These are phyloP conservation scores for Pseudogymnoascus pannorum DNA, from an alignment of 2,329 filamentous ascomycete genomes.

Conservation along the genomic window DNA sequence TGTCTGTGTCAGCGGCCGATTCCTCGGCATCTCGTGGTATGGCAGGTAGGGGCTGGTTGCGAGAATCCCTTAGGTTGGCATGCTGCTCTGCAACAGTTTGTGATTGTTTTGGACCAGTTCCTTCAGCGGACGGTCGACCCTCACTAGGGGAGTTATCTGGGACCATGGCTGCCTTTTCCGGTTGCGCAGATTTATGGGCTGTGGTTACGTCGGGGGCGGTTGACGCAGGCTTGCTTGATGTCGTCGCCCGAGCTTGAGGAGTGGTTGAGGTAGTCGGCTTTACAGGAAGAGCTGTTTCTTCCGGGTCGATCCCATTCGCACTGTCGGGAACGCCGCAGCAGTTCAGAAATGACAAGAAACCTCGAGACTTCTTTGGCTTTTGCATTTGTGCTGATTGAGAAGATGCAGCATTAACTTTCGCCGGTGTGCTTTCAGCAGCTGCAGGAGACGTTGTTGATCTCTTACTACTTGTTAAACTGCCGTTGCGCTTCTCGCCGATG, in stretches of 20 bases:
- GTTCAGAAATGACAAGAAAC: slow-evolving; percentile 38
- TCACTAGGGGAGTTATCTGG: slow-evolving; percentile 16
- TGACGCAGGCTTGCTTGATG: slow-evolving; percentile 26
- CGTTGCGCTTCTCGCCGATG: slow-evolving; percentile 55
- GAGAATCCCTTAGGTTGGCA: slow-evolving; percentile 14
- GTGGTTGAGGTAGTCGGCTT: slow-evolving; percentile 35
- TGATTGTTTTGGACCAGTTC: slow-evolving; percentile 1
- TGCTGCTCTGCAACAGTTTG: slow-evolving; percentile 12
- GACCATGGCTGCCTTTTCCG: slow-evolving; percentile 24
- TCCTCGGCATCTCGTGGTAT: slow-evolving; percentile 21
- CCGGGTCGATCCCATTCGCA: slow-evolving; percentile 34
- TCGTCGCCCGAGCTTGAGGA: slow-evolving; percentile 22
- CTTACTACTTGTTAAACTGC: slow-evolving; percentile 59
- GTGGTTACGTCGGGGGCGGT: not conserved
- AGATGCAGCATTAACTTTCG: slow-evolving; percentile 28
- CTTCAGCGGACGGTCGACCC: slow-evolving; percentile 14
- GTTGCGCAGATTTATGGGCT: slow-evolving; percentile 11
- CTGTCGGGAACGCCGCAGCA: slow-evolving; percentile 40
- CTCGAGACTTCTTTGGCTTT: slow-evolving; percentile 35
- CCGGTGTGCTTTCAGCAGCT: slow-evolving; percentile 32
- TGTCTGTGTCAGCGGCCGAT: not conserved
- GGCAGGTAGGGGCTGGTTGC: slow-evolving; percentile 26
- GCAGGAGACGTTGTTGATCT: slow-evolving; percentile 42
- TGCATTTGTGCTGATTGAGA: slow-evolving; percentile 24
- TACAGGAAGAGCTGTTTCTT: slow-evolving; percentile 36